Conservation (phyloP, 768 basidiomycete genomes). For the Calocybe gangraenosa region DNA sequence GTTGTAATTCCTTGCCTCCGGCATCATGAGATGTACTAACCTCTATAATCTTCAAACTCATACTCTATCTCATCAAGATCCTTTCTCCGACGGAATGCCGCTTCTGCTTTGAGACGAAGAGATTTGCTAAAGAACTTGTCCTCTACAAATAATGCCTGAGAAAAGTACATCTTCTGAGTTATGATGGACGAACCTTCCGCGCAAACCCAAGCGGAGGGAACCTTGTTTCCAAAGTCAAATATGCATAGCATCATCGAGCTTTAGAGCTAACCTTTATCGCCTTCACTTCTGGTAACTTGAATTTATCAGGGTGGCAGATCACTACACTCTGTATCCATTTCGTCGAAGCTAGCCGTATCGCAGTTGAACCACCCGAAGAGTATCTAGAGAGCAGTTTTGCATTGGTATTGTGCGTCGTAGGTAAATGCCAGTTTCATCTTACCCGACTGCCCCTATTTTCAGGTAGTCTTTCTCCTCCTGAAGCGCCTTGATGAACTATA, state of each 20-base stretch:
- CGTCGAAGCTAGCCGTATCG: slow-evolving; percentile 32
- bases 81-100: slow-evolving; percentile 30
- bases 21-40: slow-evolving; percentile 19
- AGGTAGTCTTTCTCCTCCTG: slow-evolving; percentile 36
- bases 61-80: slow-evolving; percentile 37
- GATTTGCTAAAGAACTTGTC: slow-evolving; percentile 31
- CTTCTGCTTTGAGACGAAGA: slow-evolving; percentile 30
- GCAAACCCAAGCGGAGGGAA: slow-evolving; percentile 35
- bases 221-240: slow-evolving; percentile 1
- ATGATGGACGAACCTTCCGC: slow-evolving; percentile 31
- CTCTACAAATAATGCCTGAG: slow-evolving; percentile 20
- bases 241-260: slow-evolving; percentile 4
- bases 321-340: slow-evolving; percentile 34
- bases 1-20: too few relatives aligned
- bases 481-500: slow-evolving; percentile 33
- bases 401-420: background rate
- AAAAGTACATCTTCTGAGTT: background rate
- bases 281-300: slow-evolving; percentile 29
- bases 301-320: slow-evolving; percentile 36
- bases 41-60: slow-evolving; percentile 42
- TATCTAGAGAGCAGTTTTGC: slow-evolving; percentile 24
- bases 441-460: slow-evolving; percentile 43
- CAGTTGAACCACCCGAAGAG: slow-evolving; percentile 38
- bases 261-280: slow-evolving; percentile 26
- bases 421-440: slow-evolving; percentile 1